Percentiles rank a stretch among this genome's conserved stretches.
phyloP scores from a whole-genome alignment of 192 early-diverging fungal genomes.

The Chytriomyces hyalinus region DNA sequence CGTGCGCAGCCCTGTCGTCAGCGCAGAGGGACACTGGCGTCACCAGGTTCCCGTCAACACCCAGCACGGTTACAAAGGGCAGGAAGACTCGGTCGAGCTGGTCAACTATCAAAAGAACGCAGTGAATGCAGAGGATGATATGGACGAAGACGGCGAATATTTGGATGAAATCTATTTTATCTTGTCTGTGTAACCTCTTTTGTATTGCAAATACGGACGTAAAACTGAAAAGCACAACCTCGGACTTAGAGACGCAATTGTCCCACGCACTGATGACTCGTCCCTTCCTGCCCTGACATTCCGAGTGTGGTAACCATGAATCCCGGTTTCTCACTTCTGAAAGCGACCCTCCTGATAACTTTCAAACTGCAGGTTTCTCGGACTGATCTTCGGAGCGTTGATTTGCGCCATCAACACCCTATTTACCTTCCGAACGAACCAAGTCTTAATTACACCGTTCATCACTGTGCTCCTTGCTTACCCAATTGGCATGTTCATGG shows the following conservation, averaged over 20 bases:
- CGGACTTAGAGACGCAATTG: slow-evolving; percentile 35
- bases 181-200: background rate
- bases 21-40: too few species aligned
- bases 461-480: slow-evolving; percentile 62
- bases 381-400: slow-evolving; percentile 62
- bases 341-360: slow-evolving; percentile 46
- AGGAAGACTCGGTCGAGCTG: too few species aligned
- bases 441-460: slow-evolving; percentile 30
- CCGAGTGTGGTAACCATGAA: slow-evolving; percentile 59
- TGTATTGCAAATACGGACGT: too few species aligned
- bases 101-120: background rate
- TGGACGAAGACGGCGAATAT: background rate
- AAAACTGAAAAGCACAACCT: too few species aligned
- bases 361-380: slow-evolving; percentile 49
- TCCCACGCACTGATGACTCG: slow-evolving; percentile 70
- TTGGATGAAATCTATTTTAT: background rate
- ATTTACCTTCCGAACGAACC: slow-evolving; percentile 44
- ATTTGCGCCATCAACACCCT: slow-evolving; percentile 32
- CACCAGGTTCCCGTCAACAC: too few species aligned
- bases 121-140: background rate
- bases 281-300: slow-evolving; percentile 71
- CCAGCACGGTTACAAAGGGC: too few species aligned
- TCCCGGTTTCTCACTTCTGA: background rate
- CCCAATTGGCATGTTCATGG: slow-evolving; percentile 70
- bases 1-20: too few species aligned